Conservation (phyloP, 2,329 filamentous ascomycete species). For the Neonectria punicea region DNA sequence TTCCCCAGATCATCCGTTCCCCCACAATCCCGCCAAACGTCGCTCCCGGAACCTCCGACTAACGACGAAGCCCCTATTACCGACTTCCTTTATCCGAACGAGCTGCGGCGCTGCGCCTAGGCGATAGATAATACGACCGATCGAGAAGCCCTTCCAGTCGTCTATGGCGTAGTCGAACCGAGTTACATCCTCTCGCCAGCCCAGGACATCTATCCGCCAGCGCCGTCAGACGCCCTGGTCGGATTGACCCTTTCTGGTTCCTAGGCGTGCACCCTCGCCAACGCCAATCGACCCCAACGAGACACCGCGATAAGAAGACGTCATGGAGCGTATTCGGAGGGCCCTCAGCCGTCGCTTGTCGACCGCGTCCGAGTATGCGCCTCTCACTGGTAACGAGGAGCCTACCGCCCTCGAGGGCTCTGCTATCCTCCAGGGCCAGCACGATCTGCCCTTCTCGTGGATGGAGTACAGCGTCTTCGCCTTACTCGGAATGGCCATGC, state of each 20-base stretch:
- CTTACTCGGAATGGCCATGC: conserved; percentile 89
- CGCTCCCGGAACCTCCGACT: background rate
- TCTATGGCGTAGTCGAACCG: background rate
- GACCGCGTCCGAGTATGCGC: conserved; percentile 47
- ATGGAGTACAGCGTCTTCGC: conserved; percentile 87
- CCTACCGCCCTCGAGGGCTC: conserved; percentile 42
- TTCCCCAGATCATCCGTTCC: conserved; percentile 22
- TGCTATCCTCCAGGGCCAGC: conserved; percentile 44
- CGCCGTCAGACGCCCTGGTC: background rate
- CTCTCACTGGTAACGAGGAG: conserved; percentile 45
- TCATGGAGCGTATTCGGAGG: conserved; percentile 44
- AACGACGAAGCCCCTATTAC: background rate
- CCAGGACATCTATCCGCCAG: background rate
- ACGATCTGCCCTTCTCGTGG: conserved; percentile 77
- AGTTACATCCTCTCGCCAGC: background rate
- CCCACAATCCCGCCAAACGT: background rate
- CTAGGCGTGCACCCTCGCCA: background rate
- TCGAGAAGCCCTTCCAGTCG: background rate
- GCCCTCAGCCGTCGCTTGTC: conserved; percentile 37
- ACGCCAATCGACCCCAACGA: background rate
- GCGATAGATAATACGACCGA: background rate
- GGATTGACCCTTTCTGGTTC: background rate
- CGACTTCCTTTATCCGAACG: background rate
- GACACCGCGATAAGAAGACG: conserved; percentile 1
- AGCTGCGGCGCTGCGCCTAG: background rate